Evolutionary conservation across 2,329 filamentous ascomycete species (phyloP).

Genomic region (Penicillium sp.): DNA sequence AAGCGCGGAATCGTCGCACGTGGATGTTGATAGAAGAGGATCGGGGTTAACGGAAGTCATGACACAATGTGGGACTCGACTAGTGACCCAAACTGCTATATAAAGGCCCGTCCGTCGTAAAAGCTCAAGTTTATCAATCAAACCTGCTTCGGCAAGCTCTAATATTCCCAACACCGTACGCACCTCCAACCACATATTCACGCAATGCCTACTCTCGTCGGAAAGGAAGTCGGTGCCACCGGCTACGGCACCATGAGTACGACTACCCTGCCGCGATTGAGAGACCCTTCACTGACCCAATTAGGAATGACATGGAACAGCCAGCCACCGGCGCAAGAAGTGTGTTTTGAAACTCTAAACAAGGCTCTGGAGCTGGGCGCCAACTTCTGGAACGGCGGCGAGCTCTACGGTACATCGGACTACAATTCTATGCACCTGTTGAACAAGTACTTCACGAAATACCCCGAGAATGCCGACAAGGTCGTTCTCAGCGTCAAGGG

Average conservation of each 20-base stretch:
- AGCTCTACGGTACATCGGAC: conserved; percentile 59
- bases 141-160: neutral
- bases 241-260: conserved; percentile 56
- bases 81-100: neutral
- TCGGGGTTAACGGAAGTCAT: conserved; percentile 1
- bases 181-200: neutral
- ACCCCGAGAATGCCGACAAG: conserved; percentile 61
- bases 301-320: conserved; percentile 37
- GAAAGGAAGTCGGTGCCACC: conserved; percentile 44
- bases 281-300: conserved; percentile 1
- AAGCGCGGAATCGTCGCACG: neutral
- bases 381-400: conserved; percentile 59
- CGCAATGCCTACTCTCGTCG: conserved; percentile 30
- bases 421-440: conserved; percentile 58
- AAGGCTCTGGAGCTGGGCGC: conserved; percentile 47
- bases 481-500: conserved; percentile 62
- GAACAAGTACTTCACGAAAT: conserved; percentile 58
- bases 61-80: neutral
- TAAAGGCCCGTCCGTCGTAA: neutral
- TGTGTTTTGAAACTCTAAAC: conserved; percentile 52
- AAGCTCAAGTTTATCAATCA: neutral
- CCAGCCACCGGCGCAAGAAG: conserved; percentile 26
- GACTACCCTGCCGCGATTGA: conserved; percentile 11
- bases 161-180: neutral
- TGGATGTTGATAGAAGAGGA: neutral